Evolutionary conservation across 805 yeast species (phyloP), one percentile per base, ranked within the genome.

Genomic region (Metschnikowia vanudenii): DNA sequence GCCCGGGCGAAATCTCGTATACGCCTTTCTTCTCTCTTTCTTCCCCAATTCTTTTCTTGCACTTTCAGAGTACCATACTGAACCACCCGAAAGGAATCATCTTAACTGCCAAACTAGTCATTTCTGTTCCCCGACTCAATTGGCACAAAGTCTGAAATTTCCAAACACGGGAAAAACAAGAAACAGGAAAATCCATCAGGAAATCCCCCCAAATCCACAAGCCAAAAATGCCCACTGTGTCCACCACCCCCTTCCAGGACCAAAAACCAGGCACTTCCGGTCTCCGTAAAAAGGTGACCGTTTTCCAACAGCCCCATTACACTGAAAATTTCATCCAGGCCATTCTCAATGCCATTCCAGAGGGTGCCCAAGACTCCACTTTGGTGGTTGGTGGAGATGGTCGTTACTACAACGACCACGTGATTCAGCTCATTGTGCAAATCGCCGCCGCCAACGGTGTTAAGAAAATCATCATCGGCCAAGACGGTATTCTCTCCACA

Each of bases 241-340:
- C 77, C 32, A 91, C 98, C 18, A 81, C 77, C 11, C 83, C 96
- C 0, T 92, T 80, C 67, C 75, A 69, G 36, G 99, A 91, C 70
- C 99, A 92, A 67, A 94, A 91, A 65, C 98, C 99, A 11, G 99
- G 99, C 31, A 92, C 99, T 18, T 92, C 98, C 7, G 99, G 99
- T 19, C 80, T 92, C 40, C 81, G 99, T 61, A 92, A 92, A 76
- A 90, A 85, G 71, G 96, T 92, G 37, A 76, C 75, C 19, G 91
- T 88, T 20, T 92, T 92, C 73, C 81, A 88, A 69, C 82, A 81
- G 58, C 73, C 75, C 11, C 73, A 88, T 64, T 92, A 92, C 71
- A 85, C 96, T 1, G 98, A 92, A 67, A 92, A 94, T 74, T 92
- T 92, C 71, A 79, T 94, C 56, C 99, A 92, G 68, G 80, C 97